Evolutionary conservation across 2,329 filamentous ascomycete species (phyloP), one percentile per base, ranked within the genome.

Genomic region (Diaporthe ilicicola): DNA sequence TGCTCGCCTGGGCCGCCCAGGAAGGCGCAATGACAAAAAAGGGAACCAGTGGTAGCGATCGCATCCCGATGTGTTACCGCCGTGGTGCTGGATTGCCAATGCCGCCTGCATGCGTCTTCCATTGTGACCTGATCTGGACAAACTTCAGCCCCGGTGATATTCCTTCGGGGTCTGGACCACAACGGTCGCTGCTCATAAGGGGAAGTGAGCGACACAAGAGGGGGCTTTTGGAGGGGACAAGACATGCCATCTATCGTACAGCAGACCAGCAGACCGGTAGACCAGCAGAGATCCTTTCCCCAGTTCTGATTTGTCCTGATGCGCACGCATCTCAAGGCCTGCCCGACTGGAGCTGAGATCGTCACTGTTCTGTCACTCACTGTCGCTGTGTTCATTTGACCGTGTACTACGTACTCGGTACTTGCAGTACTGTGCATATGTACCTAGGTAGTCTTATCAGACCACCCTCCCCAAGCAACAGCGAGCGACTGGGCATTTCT

Each of bases 121-220:
- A 19, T 56, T 56, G 53, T 56, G 53, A 56, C 53, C 53, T 56
- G 53, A 56, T 56, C 32, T 39, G 53, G 53, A 39, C 53, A 24
- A 56, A 56, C 12, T n/a, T 27, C 53, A 56, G 34, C 53, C 53
- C 53, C 53, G 53, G 32, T 22, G 53, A 56, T 39, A 8, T 34
- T 56, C 53, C 19, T 4, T 29, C 5, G 53, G 53, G 53, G 22
- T 39, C 34, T 56, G 53, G 32, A 56, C 53, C 53, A n/a, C 32
- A 39, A 24, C 34, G 19, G 34, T 34, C 34, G 53, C 34, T 10
- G 32, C 34, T n/a, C 32, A 56, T 12, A 56, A 55, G 12, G 53
- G 53, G 22, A 44, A 29, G 24, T 44, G 55, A 61, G 24, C 55
- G 44, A 44, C 37, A 61, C 24, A 61, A 44, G 37, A 61, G 55